phyloP scores from a whole-genome alignment of 768 basidiomycete species.

The Candolleomyces aberdarensis region DNA sequence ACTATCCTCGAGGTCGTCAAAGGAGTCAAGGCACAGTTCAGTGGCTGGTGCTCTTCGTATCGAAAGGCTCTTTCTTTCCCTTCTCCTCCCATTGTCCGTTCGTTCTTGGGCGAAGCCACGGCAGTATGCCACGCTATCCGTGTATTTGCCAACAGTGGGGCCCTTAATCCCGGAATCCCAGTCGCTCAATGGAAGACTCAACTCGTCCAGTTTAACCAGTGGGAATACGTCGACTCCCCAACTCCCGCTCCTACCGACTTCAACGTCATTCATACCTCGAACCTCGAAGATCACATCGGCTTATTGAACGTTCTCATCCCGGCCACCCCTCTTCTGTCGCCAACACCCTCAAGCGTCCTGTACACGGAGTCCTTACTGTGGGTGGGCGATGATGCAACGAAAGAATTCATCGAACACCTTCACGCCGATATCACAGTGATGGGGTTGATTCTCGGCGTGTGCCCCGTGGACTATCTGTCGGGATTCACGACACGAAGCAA shows the following conservation, averaged over 20 bases:
- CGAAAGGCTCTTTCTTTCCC: constrained; percentile 9
- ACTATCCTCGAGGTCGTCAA: constrained; percentile 1
- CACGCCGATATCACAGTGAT: constrained; percentile 31
- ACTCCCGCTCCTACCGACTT: constrained; percentile 21
- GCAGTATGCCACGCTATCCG: constrained; percentile 36
- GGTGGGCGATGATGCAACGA: constrained; percentile 24
- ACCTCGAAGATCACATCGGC: constrained; percentile 45
- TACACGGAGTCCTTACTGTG: constrained; percentile 42
- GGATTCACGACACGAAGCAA: constrained; percentile 34
- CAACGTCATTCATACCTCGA: constrained; percentile 49
- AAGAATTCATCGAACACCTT: constrained; percentile 27
- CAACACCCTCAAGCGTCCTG: constrained; percentile 28
- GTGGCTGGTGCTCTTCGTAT: constrained; percentile 9
- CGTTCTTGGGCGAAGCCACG: constrained; percentile 39
- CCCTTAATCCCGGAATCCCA: constrained; percentile 19
- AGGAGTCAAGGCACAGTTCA: constrained; percentile 13
- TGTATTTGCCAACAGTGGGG: constrained; percentile 9
- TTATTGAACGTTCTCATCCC: constrained; percentile 41
- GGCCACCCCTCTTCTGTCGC: constrained; percentile 34
- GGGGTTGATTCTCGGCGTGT: constrained; percentile 30
- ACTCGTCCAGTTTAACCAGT: neutral
- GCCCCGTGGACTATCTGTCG: constrained; percentile 31
- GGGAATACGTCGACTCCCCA: neutral
- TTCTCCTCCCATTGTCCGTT: constrained; percentile 27
- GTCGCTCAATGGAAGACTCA: constrained; percentile 9